These are phyloP conservation scores for Torrubiella hemipterigena DNA, from an alignment of 2,329 filamentous ascomycete species.

Conservation along the genomic window DNA sequence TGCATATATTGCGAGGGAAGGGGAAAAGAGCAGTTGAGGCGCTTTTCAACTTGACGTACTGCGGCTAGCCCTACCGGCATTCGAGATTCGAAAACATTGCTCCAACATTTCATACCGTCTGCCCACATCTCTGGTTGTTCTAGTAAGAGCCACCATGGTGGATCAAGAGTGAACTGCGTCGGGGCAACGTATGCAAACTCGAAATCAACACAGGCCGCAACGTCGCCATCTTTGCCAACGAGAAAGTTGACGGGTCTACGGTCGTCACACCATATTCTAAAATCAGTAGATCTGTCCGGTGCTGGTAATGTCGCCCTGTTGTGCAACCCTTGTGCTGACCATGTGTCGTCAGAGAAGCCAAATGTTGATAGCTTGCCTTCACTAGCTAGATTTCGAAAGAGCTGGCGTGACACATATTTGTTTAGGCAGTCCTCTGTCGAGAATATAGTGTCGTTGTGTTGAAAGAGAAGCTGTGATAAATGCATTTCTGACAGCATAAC, in stretches of 20 bases:
- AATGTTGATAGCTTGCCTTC: conserved; percentile 10
- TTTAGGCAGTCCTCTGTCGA: conserved; percentile 20
- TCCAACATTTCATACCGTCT: conserved; percentile 5
- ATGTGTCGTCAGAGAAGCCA: conserved; percentile 14
- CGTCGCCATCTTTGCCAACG: conserved; percentile 12
- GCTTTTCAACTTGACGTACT: no score
- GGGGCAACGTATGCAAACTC: conserved; percentile 25
- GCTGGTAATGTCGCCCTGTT: conserved; percentile 7
- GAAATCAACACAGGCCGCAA: conserved; percentile 19
- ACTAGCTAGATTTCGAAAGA: conserved; percentile 17
- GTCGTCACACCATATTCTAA: conserved; percentile 18
- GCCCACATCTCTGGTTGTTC: conserved; percentile 7
- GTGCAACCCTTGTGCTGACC: conserved; percentile 14
- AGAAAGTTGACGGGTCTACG: conserved; percentile 20
- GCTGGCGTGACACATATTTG: conserved; percentile 21
- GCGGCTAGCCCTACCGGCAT: no score
- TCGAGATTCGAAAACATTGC: conserved; percentile 13
- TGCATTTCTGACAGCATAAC: conserved; percentile 23
- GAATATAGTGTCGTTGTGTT: conserved; percentile 21
- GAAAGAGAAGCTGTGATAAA: conserved; percentile 19
- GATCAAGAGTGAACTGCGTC: conserved; percentile 18
- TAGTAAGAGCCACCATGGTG: conserved; percentile 22
- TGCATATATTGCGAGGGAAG: conserved; percentile 16
- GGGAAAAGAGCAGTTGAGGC: no score
- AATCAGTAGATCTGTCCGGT: conserved; percentile 16